These are phyloP conservation scores for Apiospora hydei DNA, from an alignment of 2,329 filamentous ascomycete species.

Conservation along the genomic window DNA sequence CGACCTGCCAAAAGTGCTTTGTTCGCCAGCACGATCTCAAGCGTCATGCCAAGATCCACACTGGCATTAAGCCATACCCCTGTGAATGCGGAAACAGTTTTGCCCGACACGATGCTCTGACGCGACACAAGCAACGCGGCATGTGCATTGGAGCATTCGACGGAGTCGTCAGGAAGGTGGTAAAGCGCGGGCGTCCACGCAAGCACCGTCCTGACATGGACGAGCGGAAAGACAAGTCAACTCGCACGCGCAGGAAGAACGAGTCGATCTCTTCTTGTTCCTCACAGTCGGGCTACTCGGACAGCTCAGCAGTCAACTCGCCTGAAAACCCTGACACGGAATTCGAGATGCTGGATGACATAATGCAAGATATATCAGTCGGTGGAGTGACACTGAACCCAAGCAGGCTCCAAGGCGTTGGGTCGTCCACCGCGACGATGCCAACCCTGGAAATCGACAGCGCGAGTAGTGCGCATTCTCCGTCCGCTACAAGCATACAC, in stretches of 20 bases:
- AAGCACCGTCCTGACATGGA: slow-evolving; percentile 67
- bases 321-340: slow-evolving; percentile 49
- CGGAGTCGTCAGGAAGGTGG: slow-evolving; percentile 68
- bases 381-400: slow-evolving; percentile 47
- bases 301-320: slow-evolving; percentile 62
- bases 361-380: slow-evolving; percentile 53
- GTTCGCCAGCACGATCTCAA: slow-evolving; percentile 97
- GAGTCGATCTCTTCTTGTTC: slow-evolving; percentile 56
- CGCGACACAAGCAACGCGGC: slow-evolving; percentile 89
- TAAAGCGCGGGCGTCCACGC: slow-evolving; percentile 69
- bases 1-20: slow-evolving; percentile 93
- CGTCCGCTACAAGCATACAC: slow-evolving; percentile 54
- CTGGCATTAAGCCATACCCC: slow-evolving; percentile 91
- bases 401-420: slow-evolving; percentile 43
- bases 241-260: slow-evolving; percentile 63
- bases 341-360: slow-evolving; percentile 55
- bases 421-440: slow-evolving; percentile 50
- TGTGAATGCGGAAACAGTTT: slow-evolving; percentile 96
- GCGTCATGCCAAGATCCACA: slow-evolving; percentile 96
- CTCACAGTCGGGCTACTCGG: slow-evolving; percentile 64
- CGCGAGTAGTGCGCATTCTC: slow-evolving; percentile 46
- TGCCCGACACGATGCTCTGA: slow-evolving; percentile 92
- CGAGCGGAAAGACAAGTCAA: slow-evolving; percentile 63
- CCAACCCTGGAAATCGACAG: slow-evolving; percentile 40
- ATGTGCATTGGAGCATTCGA: slow-evolving; percentile 98